Base-by-base conservation (phyloP, 2,329 filamentous ascomycete species). In the Incumbomyces delicatus region DNA sequence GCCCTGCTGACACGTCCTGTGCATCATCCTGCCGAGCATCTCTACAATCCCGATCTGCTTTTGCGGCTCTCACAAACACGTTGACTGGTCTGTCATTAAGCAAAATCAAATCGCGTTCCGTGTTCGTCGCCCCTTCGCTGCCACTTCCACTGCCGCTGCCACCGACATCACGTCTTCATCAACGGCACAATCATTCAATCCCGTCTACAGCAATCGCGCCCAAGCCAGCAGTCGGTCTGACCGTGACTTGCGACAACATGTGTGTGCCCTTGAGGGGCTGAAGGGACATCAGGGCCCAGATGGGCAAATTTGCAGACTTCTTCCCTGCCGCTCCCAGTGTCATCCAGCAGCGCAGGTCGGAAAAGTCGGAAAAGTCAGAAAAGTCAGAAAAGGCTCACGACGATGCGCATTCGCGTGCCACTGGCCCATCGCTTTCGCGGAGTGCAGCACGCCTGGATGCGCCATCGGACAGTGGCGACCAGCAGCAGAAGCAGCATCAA, bases 271-370 rank as follows among this genome's bases (percentile, higher is more conserved):
- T 51, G 44, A 49, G 40, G 41, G 51, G 44, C 27, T 57, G 47
- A 52, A 45, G 47, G 53, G 55, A 55, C 86, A 85, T 83, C 86
- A 86, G 80, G 86, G 85, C 73, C 78, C 82, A 65, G 75, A 77
- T 67, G 82, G 83, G 48, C 46, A 81, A 82, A 71, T 89, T 88
- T 75, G 85, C 83, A 70, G 81, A 88, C 70, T 92, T 87, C 76
- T 89, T 88, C 68, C 85, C 84, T 58, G 80, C 83, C 63, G 85
- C 84, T 62, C 84, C 85, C 57, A 77, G 78, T 59, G 80, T 78
- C 54, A 65, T 75, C 47, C 67, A 70, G 54, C 63, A 69, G 57
- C 49, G 49, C 43, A 70, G 70, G 66, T 67, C 61, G 63, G 22
- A 27, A 27, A 70, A 70, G 66, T 67, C 61, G 63, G 22, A 27